Evolutionary conservation across 345 rosid species (phyloP).

Genomic region (Streptanthus diversifolius): DNA sequence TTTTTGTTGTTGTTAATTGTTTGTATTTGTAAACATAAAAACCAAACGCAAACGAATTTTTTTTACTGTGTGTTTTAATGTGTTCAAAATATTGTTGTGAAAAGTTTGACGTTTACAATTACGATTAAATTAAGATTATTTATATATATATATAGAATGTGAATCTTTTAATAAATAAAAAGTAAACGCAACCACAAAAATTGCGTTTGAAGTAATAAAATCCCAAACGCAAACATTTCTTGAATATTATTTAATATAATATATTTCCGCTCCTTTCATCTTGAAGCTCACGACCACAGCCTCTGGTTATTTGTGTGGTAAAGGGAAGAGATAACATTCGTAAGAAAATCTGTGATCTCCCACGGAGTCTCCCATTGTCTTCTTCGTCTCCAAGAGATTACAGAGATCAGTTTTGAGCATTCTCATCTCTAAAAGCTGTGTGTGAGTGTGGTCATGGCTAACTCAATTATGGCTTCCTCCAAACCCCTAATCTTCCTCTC

Average conservation of each 20-base stretch:
- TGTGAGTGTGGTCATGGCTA: conserved; percentile 51
- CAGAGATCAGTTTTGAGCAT: conserved; percentile 22
- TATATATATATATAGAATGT: no score
- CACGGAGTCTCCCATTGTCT: neutral
- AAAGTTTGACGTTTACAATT: neutral
- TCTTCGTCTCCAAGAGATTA: conserved; percentile 16
- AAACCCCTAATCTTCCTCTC: conserved; percentile 43
- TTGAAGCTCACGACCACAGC: conserved; percentile 14
- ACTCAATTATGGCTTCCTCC: conserved; percentile 71
- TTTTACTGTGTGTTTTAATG: no score
- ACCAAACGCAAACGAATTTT: neutral
- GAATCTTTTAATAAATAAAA: no score
- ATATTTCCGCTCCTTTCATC: neutral
- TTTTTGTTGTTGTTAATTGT: no score
- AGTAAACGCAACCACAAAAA: neutral
- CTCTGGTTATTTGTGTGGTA: conserved; percentile 65
- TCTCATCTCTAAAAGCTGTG: conserved; percentile 6
- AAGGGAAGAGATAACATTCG: conserved; percentile 46
- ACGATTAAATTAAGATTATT: no score
- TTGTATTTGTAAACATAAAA: neutral
- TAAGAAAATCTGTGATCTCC: conserved; percentile 9
- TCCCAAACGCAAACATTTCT: neutral
- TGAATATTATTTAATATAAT: neutral
- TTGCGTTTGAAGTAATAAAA: neutral
- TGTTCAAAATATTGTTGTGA: neutral